A percentile compares a stretch with the other conserved stretches of the same genome.
Conservation (phyloP, 805 yeast species). For the Nakazawaea wickerhamii region DNA sequence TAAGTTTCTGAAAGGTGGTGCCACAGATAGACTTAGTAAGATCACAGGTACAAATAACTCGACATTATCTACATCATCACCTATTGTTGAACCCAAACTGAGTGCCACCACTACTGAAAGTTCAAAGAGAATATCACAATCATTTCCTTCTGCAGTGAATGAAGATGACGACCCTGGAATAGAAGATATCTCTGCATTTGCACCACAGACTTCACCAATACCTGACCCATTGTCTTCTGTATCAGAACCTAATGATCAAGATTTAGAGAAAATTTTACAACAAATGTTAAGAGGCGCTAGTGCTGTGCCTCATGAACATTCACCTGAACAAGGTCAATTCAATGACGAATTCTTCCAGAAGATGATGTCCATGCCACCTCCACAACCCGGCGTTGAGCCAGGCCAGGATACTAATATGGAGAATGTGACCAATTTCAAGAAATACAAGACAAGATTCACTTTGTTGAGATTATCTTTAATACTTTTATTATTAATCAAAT, state of each 20-base stretch:
- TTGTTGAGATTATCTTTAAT: slow-evolving; percentile 17
- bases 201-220: slow-evolving; percentile 11
- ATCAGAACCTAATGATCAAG: slow-evolving; percentile 15
- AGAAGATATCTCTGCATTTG: slow-evolving; percentile 16
- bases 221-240: slow-evolving; percentile 12
- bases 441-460: slow-evolving; percentile 15
- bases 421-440: too few relatives aligned
- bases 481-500: slow-evolving; percentile 11
- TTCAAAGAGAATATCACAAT: slow-evolving; percentile 16
- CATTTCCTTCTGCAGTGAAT: slow-evolving; percentile 9
- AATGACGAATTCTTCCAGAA: slow-evolving; percentile 5
- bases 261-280: slow-evolving; percentile 18
- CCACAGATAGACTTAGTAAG: slow-evolving; percentile 46
- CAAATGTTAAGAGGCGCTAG: slow-evolving; percentile 17
- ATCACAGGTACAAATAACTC: slow-evolving; percentile 37
- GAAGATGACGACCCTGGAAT: slow-evolving; percentile 22
- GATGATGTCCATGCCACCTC: slow-evolving; percentile 3
- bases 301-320: background rate
- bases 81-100: slow-evolving; percentile 4
- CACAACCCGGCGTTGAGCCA: too few relatives aligned
- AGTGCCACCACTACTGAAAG: too few relatives aligned
- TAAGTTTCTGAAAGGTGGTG: slow-evolving; percentile 52
- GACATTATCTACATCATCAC: slow-evolving; percentile 29
- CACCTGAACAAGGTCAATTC: too few relatives aligned
- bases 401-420: too few relatives aligned